Base-by-base conservation (phyloP, 371 early-diverging fungal species). In the Mortierella sp. region DNA sequence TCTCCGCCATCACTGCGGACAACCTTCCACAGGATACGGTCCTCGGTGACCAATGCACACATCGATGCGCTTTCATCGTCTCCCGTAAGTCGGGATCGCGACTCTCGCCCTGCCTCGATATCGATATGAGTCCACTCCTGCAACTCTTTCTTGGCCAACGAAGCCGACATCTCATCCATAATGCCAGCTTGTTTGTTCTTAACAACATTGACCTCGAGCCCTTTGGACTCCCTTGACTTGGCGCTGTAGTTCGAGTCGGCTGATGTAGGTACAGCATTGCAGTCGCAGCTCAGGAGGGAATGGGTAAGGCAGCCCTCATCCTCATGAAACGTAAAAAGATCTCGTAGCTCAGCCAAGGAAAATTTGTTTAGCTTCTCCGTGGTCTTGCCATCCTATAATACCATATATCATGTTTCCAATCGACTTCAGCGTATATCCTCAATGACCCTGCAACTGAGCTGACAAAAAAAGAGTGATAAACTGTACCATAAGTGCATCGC, bases 1-100 rank as follows among this genome's bases (percentile, higher is more conserved):
- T 91, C 93, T 24, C 94, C 96, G 70, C 93, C 94, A 24, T 96
- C 82, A 21, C 44, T 39, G 28, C 19, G n/a, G 6, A 32, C 31
- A 15, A 26, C 37, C 31, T 30, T 53, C 63, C 63, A 62, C 3
- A 62, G 55, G 9, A 62, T 62, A 6, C 37, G 31, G 30, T 62
- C 63, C 15, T 28, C 24, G 7, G 46, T 26, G 27, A 28, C 31
- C 3, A 62, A 19, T 8, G 44, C 8, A 44, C 19, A 44, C 3
- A 44, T 44, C 17, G 19, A 6, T 8, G 44, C 27, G 3, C 14
- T 27, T n/a, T 28, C 41, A 9, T 43, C 57, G 31, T 24, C 30
- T 47, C 37, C 31, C n/a, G 23, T 15, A 27, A 43, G 2, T 47
- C 28, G 2, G n/a, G 28, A 9, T 39, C 28, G 8, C 11, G 26